Evolutionary conservation across 768 basidiomycete species (phyloP).

Genomic region (Termitomyces sp.): DNA sequence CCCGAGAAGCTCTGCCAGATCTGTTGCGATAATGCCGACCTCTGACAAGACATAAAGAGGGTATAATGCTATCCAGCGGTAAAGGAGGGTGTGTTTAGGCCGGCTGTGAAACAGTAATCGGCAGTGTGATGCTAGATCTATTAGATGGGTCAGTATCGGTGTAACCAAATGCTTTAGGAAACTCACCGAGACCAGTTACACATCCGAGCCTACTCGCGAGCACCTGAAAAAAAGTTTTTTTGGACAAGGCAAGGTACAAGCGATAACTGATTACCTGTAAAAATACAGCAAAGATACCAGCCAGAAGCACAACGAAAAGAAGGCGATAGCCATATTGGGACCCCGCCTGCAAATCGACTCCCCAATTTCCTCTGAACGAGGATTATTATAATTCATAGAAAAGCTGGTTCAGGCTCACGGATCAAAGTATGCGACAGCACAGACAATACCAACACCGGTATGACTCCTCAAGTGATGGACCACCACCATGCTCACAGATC

Average conservation of each 20-base stretch:
- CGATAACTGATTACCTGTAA: conserved; percentile 51
- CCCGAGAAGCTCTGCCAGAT: conserved; percentile 77
- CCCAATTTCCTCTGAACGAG: conserved; percentile 73
- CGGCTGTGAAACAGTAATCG: conserved; percentile 62
- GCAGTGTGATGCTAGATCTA: conserved; percentile 51
- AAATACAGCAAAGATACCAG: conserved; percentile 78
- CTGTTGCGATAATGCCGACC: conserved; percentile 70
- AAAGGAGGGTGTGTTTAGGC: conserved; percentile 49
- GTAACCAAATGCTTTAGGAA: neutral
- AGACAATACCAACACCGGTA: conserved; percentile 80
- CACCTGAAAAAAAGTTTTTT: conserved; percentile 34
- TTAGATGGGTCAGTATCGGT: neutral
- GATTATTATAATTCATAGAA: neutral
- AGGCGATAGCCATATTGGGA: conserved; percentile 81
- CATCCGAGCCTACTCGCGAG: conserved; percentile 78
- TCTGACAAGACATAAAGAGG: conserved; percentile 63
- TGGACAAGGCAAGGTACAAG: neutral
- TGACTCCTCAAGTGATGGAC: conserved; percentile 56
- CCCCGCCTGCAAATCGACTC: conserved; percentile 85
- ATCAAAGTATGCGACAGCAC: conserved; percentile 86
- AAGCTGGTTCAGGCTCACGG: conserved; percentile 49
- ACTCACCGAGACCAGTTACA: conserved; percentile 72
- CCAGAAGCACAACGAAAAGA: conserved; percentile 78
- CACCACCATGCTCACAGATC: conserved; percentile 23
- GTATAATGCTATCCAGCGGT: conserved; percentile 56